Conservation (phyloP, 495 filamentous ascomycete species). For the Hypomontagnella submonticulosa region DNA sequence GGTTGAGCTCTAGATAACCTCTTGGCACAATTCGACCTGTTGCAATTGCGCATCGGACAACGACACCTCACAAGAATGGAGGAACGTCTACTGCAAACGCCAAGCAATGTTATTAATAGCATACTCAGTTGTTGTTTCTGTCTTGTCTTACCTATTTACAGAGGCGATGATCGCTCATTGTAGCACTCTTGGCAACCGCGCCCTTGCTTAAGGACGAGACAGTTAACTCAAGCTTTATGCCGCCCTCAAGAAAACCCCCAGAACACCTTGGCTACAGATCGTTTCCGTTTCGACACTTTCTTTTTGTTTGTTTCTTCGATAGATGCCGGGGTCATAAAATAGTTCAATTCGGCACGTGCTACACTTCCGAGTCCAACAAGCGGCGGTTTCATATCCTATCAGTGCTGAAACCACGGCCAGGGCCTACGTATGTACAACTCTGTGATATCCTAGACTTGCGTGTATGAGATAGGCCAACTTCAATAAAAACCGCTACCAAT, state of each 20-base stretch:
- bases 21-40: slow-evolving; percentile 5
- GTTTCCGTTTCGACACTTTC: slow-evolving; percentile 38
- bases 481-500: slow-evolving; percentile 16
- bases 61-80: slow-evolving; percentile 5
- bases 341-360: slow-evolving; percentile 33
- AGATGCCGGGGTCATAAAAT: background rate
- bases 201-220: slow-evolving; percentile 20
- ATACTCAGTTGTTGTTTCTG: slow-evolving; percentile 35
- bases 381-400: slow-evolving; percentile 39
- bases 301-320: slow-evolving; percentile 32
- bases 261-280: slow-evolving; percentile 30
- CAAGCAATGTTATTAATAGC: slow-evolving; percentile 36
- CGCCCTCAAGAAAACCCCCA: slow-evolving; percentile 18
- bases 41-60: background rate
- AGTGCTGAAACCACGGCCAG: slow-evolving; percentile 41
- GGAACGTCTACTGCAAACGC: slow-evolving; percentile 10
- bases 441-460: slow-evolving; percentile 23
- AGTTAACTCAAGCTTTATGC: slow-evolving; percentile 8
- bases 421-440: slow-evolving; percentile 26
- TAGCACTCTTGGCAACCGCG: slow-evolving; percentile 30
- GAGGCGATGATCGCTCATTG: slow-evolving; percentile 37
- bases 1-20: background rate
- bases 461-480: slow-evolving; percentile 32
- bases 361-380: slow-evolving; percentile 26
- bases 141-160: slow-evolving; percentile 42